A percentile compares a stretch with the other conserved stretches of the same genome.
Conservation (phyloP, 192 early-diverging fungal species). For the Coemansia sp. region DNA sequence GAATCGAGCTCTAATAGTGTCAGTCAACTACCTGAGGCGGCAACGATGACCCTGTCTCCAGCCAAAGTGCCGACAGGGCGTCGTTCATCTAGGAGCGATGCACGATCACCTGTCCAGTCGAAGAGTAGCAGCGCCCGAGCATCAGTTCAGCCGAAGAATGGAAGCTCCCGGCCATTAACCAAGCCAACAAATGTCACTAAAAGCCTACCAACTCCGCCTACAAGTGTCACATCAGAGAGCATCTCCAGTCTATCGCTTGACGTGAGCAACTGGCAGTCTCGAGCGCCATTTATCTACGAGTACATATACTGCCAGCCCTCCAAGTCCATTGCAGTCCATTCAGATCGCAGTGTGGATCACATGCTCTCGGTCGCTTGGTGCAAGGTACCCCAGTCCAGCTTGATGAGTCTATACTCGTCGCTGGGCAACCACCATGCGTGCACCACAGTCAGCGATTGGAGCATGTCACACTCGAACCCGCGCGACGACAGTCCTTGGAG, state of each 20-base stretch:
- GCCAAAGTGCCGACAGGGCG: background rate
- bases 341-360: background rate
- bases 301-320: constrained; percentile 33
- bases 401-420: constrained; percentile 27
- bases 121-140: background rate
- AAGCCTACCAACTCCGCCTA: background rate
- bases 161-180: background rate
- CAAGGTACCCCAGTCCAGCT: background rate
- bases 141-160: background rate
- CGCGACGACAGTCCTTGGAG: background rate
- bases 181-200: background rate
- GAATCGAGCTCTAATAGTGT: background rate
- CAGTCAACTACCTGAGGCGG: background rate
- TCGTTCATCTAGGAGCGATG: background rate
- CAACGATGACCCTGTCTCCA: background rate
- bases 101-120: background rate
- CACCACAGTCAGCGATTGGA: constrained; percentile 8
- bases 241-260: background rate
- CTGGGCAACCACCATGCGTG: constrained; percentile 28
- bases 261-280: constrained; percentile 24
- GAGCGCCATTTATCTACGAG: constrained; percentile 41
- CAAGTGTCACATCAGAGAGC: background rate
- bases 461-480: background rate
- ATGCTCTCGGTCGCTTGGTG: constrained; percentile 51
- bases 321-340: background rate